Percentiles rank a stretch among this genome's conserved stretches.
Evolutionary conservation across 805 yeast genomes (phyloP).

Genomic region (Schizosaccharomyces lindneri): DNA sequence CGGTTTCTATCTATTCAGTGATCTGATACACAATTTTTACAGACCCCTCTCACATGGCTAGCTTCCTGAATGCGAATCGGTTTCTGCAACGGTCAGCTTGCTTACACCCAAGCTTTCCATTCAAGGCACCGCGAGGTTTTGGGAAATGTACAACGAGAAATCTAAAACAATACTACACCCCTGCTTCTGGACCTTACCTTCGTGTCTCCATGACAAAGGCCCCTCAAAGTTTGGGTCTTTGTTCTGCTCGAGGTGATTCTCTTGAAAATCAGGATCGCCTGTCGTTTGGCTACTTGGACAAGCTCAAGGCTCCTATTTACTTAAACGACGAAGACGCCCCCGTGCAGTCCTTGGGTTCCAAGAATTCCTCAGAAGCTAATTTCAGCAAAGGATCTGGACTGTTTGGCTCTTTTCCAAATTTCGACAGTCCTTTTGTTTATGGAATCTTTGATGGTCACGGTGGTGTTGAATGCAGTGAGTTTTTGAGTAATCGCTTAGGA

Average conservation of each 20-base stretch:
- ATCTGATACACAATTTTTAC: too few relatives aligned
- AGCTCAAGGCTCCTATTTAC: background rate
- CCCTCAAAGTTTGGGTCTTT: background rate
- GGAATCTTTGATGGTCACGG: constrained; percentile 90
- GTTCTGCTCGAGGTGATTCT: background rate
- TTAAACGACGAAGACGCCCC: background rate
- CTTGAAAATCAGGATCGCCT: background rate
- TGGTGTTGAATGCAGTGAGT: constrained; percentile 47
- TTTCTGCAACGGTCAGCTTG: too few relatives aligned
- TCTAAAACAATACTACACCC: background rate
- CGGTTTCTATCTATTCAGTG: too few relatives aligned
- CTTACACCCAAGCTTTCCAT: too few relatives aligned
- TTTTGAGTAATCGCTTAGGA: constrained; percentile 29
- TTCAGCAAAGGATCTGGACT: too few relatives aligned
- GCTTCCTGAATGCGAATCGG: too few relatives aligned
- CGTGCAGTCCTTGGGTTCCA: too few relatives aligned
- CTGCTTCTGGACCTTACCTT: background rate
- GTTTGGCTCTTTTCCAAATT: background rate
- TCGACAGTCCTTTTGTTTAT: constrained; percentile 26
- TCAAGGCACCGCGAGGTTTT: too few relatives aligned
- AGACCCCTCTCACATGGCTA: too few relatives aligned
- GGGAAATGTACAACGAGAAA: background rate
- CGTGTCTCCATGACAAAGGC: background rate
- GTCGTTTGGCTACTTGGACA: background rate
- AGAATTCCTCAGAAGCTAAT: too few relatives aligned